Evolutionary conservation across 208 protist species (phyloP), one percentile per base, ranked within the genome.

Genomic region (Trypanosoma platydactyli): DNA sequence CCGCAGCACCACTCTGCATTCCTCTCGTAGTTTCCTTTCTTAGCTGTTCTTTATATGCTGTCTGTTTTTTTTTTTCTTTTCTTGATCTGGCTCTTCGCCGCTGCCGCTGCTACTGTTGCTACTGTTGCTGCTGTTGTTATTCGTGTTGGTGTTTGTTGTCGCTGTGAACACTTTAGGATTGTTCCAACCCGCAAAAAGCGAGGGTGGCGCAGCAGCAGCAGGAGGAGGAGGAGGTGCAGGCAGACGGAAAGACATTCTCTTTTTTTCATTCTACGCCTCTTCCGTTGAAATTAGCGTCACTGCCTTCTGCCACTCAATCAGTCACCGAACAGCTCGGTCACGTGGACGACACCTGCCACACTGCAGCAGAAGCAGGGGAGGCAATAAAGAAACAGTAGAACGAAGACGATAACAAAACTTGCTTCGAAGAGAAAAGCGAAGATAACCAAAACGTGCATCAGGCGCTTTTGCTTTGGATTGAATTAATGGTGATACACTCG

Each of bases 241-340:
- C n/a, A 48, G 6, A 48, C 44, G n/a, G n/a, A 48, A 3, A 16
- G 16, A 48, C 16, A 48, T 15, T 58, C 12, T 50, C 27, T 68
- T 30, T 67, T 66, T 29, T 66, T 50, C 48, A 40, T 33, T 46
- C 13, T 66, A 51, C 33, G 54, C 33, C 44, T 42, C 52, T 25
- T 38, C 44, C n/a, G 33, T 30, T 48, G 48, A 54, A 51, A 40
- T 48, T 45, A 49, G 6, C 41, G 42, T 3, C 30, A 12, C 3
- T 3, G 30, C 12, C 56, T 58, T 9, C 18, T 62, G 3, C 41
- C 46, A 35, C 22, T 54, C 5, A 27, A n/a, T 53, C 16, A 12
- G 33, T 60, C 42, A 44, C 25, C 49, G 20, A 49, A 6, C n/a
- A 1, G 4, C 4, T 13, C 46, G 22, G 4, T 24, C n/a, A 51